Evolutionary conservation across 2,329 filamentous ascomycete genomes (phyloP).

Genomic region (Aaosphaeria arxii): DNA sequence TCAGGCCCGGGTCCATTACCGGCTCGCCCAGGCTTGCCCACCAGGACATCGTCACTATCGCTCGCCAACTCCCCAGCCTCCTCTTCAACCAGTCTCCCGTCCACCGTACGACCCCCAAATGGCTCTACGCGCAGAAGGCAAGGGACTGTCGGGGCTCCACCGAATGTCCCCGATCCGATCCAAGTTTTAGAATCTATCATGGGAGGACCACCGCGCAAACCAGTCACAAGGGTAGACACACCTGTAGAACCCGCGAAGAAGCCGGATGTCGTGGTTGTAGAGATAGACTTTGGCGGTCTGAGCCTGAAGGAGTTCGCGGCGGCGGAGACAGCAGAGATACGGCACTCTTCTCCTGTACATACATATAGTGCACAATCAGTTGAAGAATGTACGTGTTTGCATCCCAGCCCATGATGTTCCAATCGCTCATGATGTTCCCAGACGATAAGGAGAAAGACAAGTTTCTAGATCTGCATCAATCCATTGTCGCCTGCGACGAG

Average conservation of each 20-base stretch:
- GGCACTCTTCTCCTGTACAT: slow-evolving; percentile 38
- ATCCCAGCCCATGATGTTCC: slow-evolving; percentile 10
- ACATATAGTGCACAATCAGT: slow-evolving; percentile 59
- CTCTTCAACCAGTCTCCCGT: slow-evolving; percentile 72
- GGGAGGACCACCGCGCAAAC: slow-evolving; percentile 39
- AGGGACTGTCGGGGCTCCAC: slow-evolving; percentile 46
- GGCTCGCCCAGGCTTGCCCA: slow-evolving; percentile 64
- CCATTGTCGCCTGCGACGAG: slow-evolving; percentile 86
- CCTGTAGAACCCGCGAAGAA: slow-evolving; percentile 35
- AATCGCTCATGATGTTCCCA: slow-evolving; percentile 33
- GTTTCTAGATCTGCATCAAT: slow-evolving; percentile 86
- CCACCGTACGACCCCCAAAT: slow-evolving; percentile 63
- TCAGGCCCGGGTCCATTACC: slow-evolving; percentile 70
- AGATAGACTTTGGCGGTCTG: slow-evolving; percentile 76
- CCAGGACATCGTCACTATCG: slow-evolving; percentile 75
- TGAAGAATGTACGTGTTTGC: slow-evolving; percentile 65
- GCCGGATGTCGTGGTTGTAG: slow-evolving; percentile 53
- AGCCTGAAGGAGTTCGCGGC: slow-evolving; percentile 70
- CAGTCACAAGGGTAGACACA: slow-evolving; percentile 10
- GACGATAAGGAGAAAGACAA: slow-evolving; percentile 79
- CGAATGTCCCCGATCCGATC: slow-evolving; percentile 65
- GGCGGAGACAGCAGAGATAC: slow-evolving; percentile 27
- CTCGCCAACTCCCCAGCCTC: slow-evolving; percentile 65
- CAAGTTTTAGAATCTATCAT: slow-evolving; percentile 65
- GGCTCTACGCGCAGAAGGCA: slow-evolving; percentile 63